Base-by-base conservation (phyloP, 805 yeast genomes). In the Saccharomyces paradoxus region DNA sequence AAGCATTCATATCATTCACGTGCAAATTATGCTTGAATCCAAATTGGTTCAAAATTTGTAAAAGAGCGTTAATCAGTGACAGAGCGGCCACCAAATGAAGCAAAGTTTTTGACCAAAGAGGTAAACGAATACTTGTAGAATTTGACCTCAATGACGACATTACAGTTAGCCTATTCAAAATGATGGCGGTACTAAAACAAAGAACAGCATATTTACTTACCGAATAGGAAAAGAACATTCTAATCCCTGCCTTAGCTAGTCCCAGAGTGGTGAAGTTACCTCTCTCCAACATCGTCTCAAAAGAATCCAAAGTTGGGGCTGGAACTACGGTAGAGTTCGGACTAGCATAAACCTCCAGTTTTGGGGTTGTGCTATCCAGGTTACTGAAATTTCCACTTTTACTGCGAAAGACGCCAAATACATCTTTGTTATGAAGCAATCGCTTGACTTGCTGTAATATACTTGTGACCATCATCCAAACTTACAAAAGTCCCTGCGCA, bases 141-240 rank as follows among this genome's bases (percentile, higher is more conserved):
- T 74, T 74, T 24, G 77, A 66, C 53, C 83, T 63, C 6, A 81
- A 69, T 0, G 83, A 72, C 1, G 87, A 83, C 75, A 83, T 81
- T 2, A 80, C 78, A 24, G 76, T 72, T 3, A 84, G 77, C 58
- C 88, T 70, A 65, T 84, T 83, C 57, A 83, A 69, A 2, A 82
- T 60, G 3, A 83, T 69, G 1, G 85, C 87, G 59, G 82, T 80
- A 8, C 78, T 63, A 77, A 82, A 79, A 65, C 86, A 82, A 29
- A 74, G 71, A 28, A 76, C 66, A 1, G 83, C 79, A 63, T 77
- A 81, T 0, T 77, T 77, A 13, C 81, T 76, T 37, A 37, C 44
- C 17, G 44, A 37, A 17, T 37, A 37, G 10, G 24, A 37, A 8
- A 37, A 37, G 6, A 37, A 37, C 12, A 37, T 37, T 37, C 17